Base-by-base conservation (phyloP, 345 rosid species). In the Erucastrum elatum region DNA sequence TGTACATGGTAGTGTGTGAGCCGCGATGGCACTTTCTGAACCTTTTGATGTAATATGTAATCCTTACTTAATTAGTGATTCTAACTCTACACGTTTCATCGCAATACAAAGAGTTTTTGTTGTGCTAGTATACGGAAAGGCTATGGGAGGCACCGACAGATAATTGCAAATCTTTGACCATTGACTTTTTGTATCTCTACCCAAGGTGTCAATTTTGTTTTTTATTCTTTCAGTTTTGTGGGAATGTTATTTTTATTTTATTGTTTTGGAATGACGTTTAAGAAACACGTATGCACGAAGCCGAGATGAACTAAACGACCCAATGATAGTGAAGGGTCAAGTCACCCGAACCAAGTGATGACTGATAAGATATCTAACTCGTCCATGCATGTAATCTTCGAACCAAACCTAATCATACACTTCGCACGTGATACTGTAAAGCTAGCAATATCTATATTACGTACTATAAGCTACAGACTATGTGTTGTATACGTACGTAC, bases 151-250 rank as follows among this genome's bases (percentile, higher is more conserved):
- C 89, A 87, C 46, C 72, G 81, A 87, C 89, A 80, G 84, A 81
- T 79, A 44, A 25, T 68, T 81, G 80, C 88, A 88, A 64, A 87
- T 90, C 87, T 87, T 87, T 90, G 94, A 92, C 94, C 85, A 75
- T 86, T 86, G 90, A 92, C 87, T 78, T 80, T 1, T 59, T 34
- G 25, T 44, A 49, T 30, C 66, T 55, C 46, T 58, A 21, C 27
- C 8, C 21, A 65, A 71, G 26, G 59, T 64, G 71, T 77, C 66
- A 71, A 64, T 71, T 51, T 77, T 31, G 1, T 12, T 21, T 25
- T 13, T 8, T 61, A 3, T 29, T 61, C 17, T 51, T 21, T 35
- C 34, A 26, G 2, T 39, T 71, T 55, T 56, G 21, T 33, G 2
- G 49, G 37, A 51, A 30, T 5, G 13, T 0, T 63, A 6, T 6